Evolutionary conservation across 345 rosid species (phyloP).

Genomic region (Odontarrhena argentea): DNA sequence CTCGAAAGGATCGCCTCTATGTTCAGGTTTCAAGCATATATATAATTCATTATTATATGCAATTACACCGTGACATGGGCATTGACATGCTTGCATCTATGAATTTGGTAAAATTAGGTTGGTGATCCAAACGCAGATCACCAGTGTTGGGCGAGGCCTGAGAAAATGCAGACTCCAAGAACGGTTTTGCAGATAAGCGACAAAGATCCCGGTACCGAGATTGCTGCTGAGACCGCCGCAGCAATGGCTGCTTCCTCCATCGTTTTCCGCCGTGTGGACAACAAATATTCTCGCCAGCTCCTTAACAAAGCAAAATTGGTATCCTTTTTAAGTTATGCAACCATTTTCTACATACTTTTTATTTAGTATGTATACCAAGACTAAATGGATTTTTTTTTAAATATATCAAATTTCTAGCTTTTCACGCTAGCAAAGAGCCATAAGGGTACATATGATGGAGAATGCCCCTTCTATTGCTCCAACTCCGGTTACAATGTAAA

Average conservation of each 20-base stretch:
- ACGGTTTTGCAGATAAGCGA: conserved; percentile 61
- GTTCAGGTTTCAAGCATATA: conserved; percentile 57
- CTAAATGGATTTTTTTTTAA: not conserved
- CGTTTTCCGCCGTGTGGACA: conserved; percentile 57
- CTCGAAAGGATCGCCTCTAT: conserved; percentile 49
- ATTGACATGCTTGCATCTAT: not conserved
- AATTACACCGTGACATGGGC: not conserved
- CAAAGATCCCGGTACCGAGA: conserved; percentile 68
- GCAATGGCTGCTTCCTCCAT: conserved; percentile 85
- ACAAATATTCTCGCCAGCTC: conserved; percentile 59
- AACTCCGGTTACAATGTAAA: conserved; percentile 81
- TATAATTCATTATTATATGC: not conserved
- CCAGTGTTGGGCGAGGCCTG: conserved; percentile 81
- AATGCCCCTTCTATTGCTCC: conserved; percentile 97
- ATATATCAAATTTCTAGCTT: conserved; percentile 51
- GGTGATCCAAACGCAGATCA: conserved; percentile 83
- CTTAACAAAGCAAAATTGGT: conserved; percentile 86
- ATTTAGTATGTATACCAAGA: not conserved
- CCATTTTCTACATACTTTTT: not conserved
- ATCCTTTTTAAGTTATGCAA: not conserved
- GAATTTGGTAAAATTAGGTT: conserved; percentile 48
- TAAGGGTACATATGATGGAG: conserved; percentile 87
- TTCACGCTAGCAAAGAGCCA: conserved; percentile 63
- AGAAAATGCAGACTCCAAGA: conserved; percentile 76
- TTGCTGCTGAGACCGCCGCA: conserved; percentile 81